Conservation (phyloP, 2,329 filamentous ascomycete species). For the Calycina marina region DNA sequence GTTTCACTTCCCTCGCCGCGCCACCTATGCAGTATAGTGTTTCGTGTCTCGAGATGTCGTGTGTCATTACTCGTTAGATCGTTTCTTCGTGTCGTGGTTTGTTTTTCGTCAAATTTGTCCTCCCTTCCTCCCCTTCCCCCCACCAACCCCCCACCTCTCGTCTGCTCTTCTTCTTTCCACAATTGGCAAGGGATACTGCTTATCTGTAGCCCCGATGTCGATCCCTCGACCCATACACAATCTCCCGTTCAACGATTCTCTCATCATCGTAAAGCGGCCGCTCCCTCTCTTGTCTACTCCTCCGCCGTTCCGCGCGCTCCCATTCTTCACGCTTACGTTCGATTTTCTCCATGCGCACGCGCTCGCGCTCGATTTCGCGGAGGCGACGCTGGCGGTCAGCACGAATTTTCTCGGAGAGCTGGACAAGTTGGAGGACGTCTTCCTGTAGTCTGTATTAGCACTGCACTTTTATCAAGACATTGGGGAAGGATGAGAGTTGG, state of each 20-base stretch:
- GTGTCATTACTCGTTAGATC: too few relatives aligned
- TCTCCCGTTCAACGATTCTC: slow-evolving; percentile 50
- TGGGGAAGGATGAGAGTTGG: not conserved
- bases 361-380: slow-evolving; percentile 42
- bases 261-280: slow-evolving; percentile 39
- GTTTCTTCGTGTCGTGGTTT: too few relatives aligned
- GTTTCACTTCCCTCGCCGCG: too few relatives aligned
- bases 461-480: not conserved
- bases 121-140: too few relatives aligned
- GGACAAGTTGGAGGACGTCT: slow-evolving; percentile 71
- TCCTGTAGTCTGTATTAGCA: slow-evolving; percentile 42
- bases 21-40: too few relatives aligned
- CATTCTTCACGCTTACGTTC: slow-evolving; percentile 26
- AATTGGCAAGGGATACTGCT: too few relatives aligned
- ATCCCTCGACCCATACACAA: too few relatives aligned
- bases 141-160: too few relatives aligned
- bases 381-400: slow-evolving; percentile 38
- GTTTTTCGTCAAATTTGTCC: too few relatives aligned
- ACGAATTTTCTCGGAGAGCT: slow-evolving; percentile 71
- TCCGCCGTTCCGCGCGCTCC: slow-evolving; percentile 23
- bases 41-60: too few relatives aligned
- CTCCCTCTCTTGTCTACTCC: slow-evolving; percentile 11
- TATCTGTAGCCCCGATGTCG: too few relatives aligned
- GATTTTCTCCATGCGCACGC: slow-evolving; percentile 33
- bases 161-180: too few relatives aligned